Base-by-base conservation (phyloP, 495 filamentous ascomycete genomes). In the Lindgomyces ingoldianus region DNA sequence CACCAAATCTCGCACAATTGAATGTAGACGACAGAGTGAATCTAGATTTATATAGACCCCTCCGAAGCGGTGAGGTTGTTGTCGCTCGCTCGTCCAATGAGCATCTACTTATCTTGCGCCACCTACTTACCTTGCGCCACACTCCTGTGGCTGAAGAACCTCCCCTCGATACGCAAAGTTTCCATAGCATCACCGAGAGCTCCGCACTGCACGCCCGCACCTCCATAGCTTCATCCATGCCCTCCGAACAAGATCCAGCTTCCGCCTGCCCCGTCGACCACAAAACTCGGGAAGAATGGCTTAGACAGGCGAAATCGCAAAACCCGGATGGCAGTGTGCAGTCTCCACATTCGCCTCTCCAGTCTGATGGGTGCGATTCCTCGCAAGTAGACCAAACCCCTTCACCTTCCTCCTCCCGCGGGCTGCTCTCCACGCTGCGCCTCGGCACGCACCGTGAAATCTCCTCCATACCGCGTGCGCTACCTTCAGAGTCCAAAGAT, bases 181-280 rank as follows among this genome's bases (percentile, higher is more conserved):
- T 36, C 51, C n/a, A 25, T n/a, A 53, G 39, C 54, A 50, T 53
- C 64, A 42, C 61, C 42, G 29, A 49, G 48, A 11, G 19, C 53
- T 46, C 46, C 51, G 30, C 49, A 58, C 29, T 24, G 11, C 19
- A 30, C 4, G 11, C 49, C 16, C 21, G 53, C 42, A 57, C 3
- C 55, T 36, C 27, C 30, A 50, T 3, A 1, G 25, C 44, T 18
- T 39, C 26, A 49, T 33, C 57, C 65, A 72, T 79, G 68, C 58
- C 73, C 54, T 68, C 67, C 48, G 68, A 69, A 64, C 64, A 63
- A 50, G 72, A 50, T 22, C 41, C 66, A 3, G 62, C 77, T 29
- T 76, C 75, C 54, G 78, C 81, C 63, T 97, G 94, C 70, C 94
- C 94, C 1, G 90, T 97, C 63, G 91, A 96, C 76, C 89, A 89